Conservation (phyloP, 129 eudicot genomes). For the Dittrichia graveolens region DNA sequence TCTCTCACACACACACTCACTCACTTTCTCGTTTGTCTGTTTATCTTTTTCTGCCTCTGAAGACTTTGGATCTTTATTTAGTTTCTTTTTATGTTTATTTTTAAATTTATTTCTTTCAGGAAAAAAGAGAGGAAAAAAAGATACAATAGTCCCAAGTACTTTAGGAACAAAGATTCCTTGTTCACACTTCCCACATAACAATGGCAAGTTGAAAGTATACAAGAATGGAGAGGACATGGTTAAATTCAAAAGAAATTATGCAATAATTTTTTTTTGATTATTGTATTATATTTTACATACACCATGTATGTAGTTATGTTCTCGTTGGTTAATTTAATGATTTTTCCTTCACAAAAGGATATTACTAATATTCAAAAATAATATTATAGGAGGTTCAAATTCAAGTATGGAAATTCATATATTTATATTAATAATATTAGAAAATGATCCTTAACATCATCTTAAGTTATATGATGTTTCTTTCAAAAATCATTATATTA, state of each 20-base stretch:
- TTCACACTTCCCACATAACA: constrained; percentile 17
- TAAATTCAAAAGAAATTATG: neutral
- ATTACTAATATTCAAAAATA: neutral
- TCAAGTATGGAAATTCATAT: no score
- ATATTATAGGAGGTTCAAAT: no score
- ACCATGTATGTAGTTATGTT: neutral
- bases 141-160: constrained; percentile 25
- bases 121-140: neutral
- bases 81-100: neutral
- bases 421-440: no score
- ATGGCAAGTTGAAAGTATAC: neutral
- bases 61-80: constrained; percentile 26
- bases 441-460: no score
- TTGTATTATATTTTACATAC: neutral
- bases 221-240: constrained; percentile 1
- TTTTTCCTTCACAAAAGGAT: neutral
- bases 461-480: no score
- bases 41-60: constrained; percentile 35
- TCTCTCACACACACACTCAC: constrained; percentile 18
- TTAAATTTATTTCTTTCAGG: neutral
- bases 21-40: constrained; percentile 41
- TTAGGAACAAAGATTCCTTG: constrained; percentile 33
- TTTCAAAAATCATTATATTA: no score
- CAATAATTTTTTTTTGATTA: neutral
- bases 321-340: neutral